Percentiles rank a stretch among this genome's conserved stretches.
These are phyloP conservation scores for Diaporthe sp. DNA, from an alignment of 2,329 filamentous ascomycete species.

Conservation along the genomic window DNA sequence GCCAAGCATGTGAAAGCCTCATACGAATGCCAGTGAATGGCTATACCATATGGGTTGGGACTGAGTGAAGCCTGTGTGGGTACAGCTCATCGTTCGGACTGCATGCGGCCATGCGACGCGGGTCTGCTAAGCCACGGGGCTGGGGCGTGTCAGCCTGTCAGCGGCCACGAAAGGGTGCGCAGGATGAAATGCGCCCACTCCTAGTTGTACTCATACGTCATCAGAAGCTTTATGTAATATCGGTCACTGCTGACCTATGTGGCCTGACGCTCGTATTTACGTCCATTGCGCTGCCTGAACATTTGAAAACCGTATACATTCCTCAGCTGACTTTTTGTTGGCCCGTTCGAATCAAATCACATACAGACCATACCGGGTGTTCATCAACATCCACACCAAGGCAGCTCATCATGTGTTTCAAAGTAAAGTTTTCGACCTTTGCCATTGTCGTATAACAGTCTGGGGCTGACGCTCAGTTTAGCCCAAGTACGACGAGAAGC, in stretches of 20 bases:
- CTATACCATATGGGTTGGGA: not conserved
- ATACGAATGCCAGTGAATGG: too few relatives aligned
- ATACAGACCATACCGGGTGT: not conserved
- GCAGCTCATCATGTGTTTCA: not conserved
- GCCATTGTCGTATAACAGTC: not conserved
- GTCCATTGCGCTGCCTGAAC: not conserved
- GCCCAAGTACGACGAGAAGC: not conserved
- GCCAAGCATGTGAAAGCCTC: too few relatives aligned
- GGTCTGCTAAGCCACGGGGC: slow-evolving; percentile 11
- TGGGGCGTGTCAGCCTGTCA: not conserved
- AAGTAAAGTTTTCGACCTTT: not conserved
- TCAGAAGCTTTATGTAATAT: not conserved
- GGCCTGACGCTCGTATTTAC: not conserved
- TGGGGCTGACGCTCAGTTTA: not conserved
- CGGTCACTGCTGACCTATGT: not conserved
- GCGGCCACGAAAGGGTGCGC: not conserved
- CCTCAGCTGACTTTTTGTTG: not conserved
- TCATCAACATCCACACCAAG: not conserved
- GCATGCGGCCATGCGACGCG: not conserved
- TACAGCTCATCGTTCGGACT: not conserved
- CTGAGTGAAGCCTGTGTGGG: not conserved
- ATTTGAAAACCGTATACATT: not conserved
- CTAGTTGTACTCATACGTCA: not conserved
- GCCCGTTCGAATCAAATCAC: too few relatives aligned
- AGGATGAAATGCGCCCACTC: not conserved